Base-by-base conservation (phyloP, 169 alveolate species). In the Plasmodium inui region DNA sequence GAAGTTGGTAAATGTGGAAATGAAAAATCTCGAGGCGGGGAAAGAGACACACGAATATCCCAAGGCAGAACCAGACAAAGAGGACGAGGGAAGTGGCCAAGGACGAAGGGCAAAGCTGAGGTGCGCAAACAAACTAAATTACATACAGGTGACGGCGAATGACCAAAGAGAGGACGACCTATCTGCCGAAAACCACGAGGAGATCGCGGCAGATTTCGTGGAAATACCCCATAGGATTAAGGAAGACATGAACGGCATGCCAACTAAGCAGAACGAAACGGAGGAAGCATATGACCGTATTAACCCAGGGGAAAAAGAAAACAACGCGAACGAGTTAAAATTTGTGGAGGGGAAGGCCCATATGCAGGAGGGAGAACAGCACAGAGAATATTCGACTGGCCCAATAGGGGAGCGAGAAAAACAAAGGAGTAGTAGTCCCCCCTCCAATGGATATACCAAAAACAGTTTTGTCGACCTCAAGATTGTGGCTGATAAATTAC, bases 1-100 rank as follows among this genome's bases (percentile, higher is more conserved):
- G 14, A 22, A 83, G 28, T 53, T 83, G 34, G 73, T 83, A 83
- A 61, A 83, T 37, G 70, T 26, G 17, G 92, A 83, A 67, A 83
- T 37, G 46, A 32, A 17, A 34, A 67, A 83, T 30, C 72, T 14
- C n/a, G 71, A 80, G 7, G 37, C 30, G 37, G 41, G n/a, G 5
- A 19, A 80, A 44, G 41, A 34, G 17, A 0, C 22, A 19, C 28
- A 80, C 32, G 6, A 46, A 34, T 17, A 80, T 9, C 19, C 22
- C n/a, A 34, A 71, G 17, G 30, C 32, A 26, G 50, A 83, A 39
- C 74, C 74, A 82, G 89, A 37, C 3, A 50, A 10, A 1, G 61
- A 55, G 37, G 76, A 81, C 34, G 41, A 28, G 26, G 30, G 22
- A 82, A 37, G 39, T 22, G 26, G 34, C 55, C 41, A 28, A 57